Evolutionary conservation across 2,329 filamentous ascomycete genomes (phyloP).

Genomic region (Cladobotryum mycophilum): DNA sequence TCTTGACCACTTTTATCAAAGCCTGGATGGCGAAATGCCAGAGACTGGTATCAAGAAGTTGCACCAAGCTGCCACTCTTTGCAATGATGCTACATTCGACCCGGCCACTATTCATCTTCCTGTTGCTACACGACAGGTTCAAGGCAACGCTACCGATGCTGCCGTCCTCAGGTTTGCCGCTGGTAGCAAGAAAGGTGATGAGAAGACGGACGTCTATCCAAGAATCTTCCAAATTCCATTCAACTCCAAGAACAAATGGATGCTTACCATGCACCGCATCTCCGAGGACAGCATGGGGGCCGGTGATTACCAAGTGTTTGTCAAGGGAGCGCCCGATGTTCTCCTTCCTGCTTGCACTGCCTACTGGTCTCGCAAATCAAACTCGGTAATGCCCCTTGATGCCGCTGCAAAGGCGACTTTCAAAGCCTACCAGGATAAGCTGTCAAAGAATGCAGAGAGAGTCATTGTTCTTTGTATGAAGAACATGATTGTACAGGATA

Average conservation of each 20-base stretch:
- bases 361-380: constrained; percentile 28
- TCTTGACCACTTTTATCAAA: constrained; percentile 20
- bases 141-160: constrained; percentile 39
- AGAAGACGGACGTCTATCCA: constrained; percentile 14
- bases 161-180: constrained; percentile 36
- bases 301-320: constrained; percentile 35
- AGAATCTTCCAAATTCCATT: constrained; percentile 39
- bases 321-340: constrained; percentile 51
- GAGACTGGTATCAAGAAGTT: constrained; percentile 18
- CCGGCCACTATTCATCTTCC: constrained; percentile 30
- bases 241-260: constrained; percentile 47
- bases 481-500: constrained; percentile 28
- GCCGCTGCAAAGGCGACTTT: constrained; percentile 26
- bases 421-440: constrained; percentile 31
- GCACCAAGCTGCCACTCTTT: constrained; percentile 27
- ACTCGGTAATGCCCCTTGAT: constrained; percentile 29
- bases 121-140: constrained; percentile 27
- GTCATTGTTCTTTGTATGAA: constrained; percentile 37
- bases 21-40: constrained; percentile 12
- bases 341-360: constrained; percentile 31
- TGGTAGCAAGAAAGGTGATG: constrained; percentile 15
- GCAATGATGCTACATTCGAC: constrained; percentile 39
- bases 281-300: constrained; percentile 18
- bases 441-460: constrained; percentile 37
- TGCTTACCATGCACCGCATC: constrained; percentile 34